Percentiles rank a stretch among this genome's conserved stretches.
Evolutionary conservation across 257 asterid species (phyloP).

Genomic region (Solanum sitiens): DNA sequence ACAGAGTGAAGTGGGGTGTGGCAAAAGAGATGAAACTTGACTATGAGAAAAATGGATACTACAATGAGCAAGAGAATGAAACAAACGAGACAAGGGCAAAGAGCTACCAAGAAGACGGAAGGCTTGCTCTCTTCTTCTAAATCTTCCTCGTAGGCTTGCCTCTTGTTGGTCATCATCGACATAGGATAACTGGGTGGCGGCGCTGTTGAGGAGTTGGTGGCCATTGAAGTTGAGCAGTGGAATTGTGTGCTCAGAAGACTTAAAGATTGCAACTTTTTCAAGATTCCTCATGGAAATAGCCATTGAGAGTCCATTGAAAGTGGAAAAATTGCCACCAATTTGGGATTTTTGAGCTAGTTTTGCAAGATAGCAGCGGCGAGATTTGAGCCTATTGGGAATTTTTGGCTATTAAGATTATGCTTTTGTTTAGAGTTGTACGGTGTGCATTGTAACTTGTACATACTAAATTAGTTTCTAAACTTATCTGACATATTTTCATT

Average conservation of each 20-base stretch:
- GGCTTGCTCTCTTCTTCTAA: conserved; percentile 36
- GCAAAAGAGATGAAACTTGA: conserved; percentile 70
- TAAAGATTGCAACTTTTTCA: conserved; percentile 3
- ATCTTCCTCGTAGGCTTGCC: conserved; percentile 20
- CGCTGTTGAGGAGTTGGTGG: conserved; percentile 27
- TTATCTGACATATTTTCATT: too few species aligned
- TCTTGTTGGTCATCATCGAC: conserved; percentile 17
- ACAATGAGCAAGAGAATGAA: conserved; percentile 34
- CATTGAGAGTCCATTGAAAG: conserved; percentile 29
- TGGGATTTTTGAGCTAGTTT: not conserved
- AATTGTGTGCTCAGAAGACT: not conserved
- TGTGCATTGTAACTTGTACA: not conserved
- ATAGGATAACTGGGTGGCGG: conserved; percentile 5
- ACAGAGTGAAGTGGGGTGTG: conserved; percentile 72
- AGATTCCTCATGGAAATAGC: conserved; percentile 14
- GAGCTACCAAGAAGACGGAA: conserved; percentile 46
- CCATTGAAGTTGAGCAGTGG: conserved; percentile 25
- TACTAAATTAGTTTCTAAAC: not conserved
- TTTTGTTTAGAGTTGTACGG: not conserved
- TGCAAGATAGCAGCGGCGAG: not conserved
- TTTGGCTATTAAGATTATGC: not conserved
- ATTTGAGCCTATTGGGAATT: not conserved
- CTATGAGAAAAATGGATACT: conserved; percentile 30
- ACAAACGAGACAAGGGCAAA: conserved; percentile 72
- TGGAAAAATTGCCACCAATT: not conserved